These are phyloP conservation scores for Monotropa hypopitys DNA, from an alignment of 179 eudicot genomes.

Conservation along the genomic window DNA sequence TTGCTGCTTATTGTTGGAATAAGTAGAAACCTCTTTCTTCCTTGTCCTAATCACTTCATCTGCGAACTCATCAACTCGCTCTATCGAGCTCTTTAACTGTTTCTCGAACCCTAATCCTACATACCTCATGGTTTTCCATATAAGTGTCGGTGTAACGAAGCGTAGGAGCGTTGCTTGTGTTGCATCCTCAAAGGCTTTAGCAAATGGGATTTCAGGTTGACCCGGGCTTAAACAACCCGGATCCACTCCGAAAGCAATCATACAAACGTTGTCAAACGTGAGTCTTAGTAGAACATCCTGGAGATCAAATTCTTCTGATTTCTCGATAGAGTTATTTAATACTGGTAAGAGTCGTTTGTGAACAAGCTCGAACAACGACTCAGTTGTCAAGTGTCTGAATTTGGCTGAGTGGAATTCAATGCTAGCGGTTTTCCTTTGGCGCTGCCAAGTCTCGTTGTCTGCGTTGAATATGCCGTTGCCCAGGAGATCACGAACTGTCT, in stretches of 20 bases:
- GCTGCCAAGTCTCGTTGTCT: conserved; percentile 68
- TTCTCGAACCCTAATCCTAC: conserved; percentile 50
- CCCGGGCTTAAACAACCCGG: conserved; percentile 75
- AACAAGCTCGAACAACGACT: conserved; percentile 60
- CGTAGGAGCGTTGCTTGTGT: conserved; percentile 69
- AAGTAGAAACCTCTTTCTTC: conserved; percentile 48
- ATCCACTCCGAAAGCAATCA: conserved; percentile 92
- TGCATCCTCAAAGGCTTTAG: conserved; percentile 75
- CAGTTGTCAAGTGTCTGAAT: conserved; percentile 58
- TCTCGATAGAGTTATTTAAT: conserved; percentile 32
- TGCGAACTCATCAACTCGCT: conserved; percentile 60
- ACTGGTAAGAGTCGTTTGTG: conserved; percentile 65
- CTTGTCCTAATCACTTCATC: conserved; percentile 57
- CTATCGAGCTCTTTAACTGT: conserved; percentile 43
- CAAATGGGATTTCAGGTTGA: conserved; percentile 69
- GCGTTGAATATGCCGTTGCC: conserved; percentile 90
- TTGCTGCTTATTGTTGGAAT: conserved; percentile 11
- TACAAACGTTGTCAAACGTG: conserved; percentile 85
- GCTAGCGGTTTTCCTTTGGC: conserved; percentile 84
- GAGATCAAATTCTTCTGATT: conserved; percentile 33
- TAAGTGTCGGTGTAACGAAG: conserved; percentile 60
- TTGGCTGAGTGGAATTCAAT: conserved; percentile 75
- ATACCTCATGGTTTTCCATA: conserved; percentile 67
- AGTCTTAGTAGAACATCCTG: conserved; percentile 71
- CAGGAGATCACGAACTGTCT: conserved; percentile 49